phyloP scores from a whole-genome alignment of 192 early-diverging fungal species.

The Oehlia diaphana region DNA sequence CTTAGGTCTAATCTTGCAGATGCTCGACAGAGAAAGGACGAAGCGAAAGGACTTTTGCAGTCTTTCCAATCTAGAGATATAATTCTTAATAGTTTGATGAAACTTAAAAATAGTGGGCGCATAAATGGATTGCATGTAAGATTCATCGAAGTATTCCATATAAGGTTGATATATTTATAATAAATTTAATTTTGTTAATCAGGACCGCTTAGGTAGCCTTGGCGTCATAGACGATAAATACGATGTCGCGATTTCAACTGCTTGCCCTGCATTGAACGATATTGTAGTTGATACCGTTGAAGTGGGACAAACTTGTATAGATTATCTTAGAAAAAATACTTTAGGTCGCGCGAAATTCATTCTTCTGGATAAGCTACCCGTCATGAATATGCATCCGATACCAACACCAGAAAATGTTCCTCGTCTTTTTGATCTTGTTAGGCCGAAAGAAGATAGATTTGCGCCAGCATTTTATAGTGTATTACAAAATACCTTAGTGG shows the following conservation, averaged over 20 bases:
- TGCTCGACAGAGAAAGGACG: constrained; percentile 68
- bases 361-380: constrained; percentile 73
- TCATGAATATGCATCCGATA: constrained; percentile 50
- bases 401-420: constrained; percentile 78
- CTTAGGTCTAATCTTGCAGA: constrained; percentile 39
- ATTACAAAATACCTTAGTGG: constrained; percentile 86
- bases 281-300: constrained; percentile 93
- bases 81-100: constrained; percentile 67
- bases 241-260: constrained; percentile 94
- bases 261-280: constrained; percentile 77
- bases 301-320: constrained; percentile 84
- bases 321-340: constrained; percentile 81
- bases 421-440: constrained; percentile 88
- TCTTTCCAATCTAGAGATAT: constrained; percentile 66
- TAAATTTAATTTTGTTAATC: neutral
- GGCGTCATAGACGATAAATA: constrained; percentile 92
- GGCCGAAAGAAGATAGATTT: constrained; percentile 71
- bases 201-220: constrained; percentile 92
- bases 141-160: neutral
- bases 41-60: constrained; percentile 63
- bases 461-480: constrained; percentile 84
- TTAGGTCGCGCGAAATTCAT: constrained; percentile 87
- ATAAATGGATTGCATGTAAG: constrained; percentile 76
- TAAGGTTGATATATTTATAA: no score
- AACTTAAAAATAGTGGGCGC: constrained; percentile 67